Percentiles rank a stretch among this genome's conserved stretches.
Conservation (phyloP, 805 yeast species). For the Cyberlindnera mycetangii region DNA sequence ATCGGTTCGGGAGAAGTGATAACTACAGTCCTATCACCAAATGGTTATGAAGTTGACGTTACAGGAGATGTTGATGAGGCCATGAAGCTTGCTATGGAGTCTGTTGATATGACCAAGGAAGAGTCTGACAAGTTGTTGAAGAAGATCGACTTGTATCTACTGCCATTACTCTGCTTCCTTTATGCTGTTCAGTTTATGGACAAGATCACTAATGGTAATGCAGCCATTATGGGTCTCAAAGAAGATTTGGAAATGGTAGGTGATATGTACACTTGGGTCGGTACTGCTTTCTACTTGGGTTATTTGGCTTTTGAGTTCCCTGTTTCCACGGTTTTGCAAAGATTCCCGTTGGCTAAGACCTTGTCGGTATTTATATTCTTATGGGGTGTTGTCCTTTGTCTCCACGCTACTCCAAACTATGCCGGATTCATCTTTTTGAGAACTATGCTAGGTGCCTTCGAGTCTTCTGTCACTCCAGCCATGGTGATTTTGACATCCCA, state of each 20-base stretch:
- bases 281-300: slow-evolving; percentile 61
- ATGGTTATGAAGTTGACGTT: slow-evolving; percentile 4
- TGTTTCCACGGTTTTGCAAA: slow-evolving; percentile 45
- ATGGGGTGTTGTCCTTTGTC: slow-evolving; percentile 57
- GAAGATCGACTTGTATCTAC: slow-evolving; percentile 9
- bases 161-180: slow-evolving; percentile 10
- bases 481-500: slow-evolving; percentile 53
- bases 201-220: slow-evolving; percentile 28
- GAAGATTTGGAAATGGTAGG: slow-evolving; percentile 45
- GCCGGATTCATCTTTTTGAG: slow-evolving; percentile 44
- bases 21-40: slow-evolving; percentile 11
- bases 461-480: slow-evolving; percentile 53
- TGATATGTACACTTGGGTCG: slow-evolving; percentile 49
- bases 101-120: slow-evolving; percentile 6
- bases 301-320: slow-evolving; percentile 57
- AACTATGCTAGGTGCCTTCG: slow-evolving; percentile 48
- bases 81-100: slow-evolving; percentile 8
- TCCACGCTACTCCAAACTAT: slow-evolving; percentile 40
- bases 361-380: slow-evolving; percentile 43
- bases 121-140: slow-evolving; percentile 5
- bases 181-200: slow-evolving; percentile 12
- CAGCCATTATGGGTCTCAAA: slow-evolving; percentile 50
- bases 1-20: slow-evolving; percentile 9
- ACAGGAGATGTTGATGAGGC: slow-evolving; percentile 16
- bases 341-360: slow-evolving; percentile 52